Percentiles rank a stretch among this genome's conserved stretches.
These are phyloP conservation scores for Tolypocladium album DNA, from an alignment of 2,329 filamentous ascomycete genomes.

Conservation along the genomic window DNA sequence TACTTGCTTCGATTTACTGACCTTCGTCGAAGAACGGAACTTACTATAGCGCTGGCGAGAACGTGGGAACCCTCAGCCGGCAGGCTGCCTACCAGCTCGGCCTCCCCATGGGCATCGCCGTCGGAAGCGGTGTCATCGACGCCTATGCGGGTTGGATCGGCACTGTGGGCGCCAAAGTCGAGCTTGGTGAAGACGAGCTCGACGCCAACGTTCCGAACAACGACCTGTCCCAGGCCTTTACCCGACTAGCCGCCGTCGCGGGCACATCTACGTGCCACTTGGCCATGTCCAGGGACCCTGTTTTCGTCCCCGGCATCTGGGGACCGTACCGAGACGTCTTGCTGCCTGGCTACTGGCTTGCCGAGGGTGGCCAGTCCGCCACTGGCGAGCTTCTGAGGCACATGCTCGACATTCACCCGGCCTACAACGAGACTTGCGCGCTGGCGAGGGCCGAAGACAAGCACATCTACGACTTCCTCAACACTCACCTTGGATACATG, in stretches of 20 bases:
- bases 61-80: constrained; percentile 75
- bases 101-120: constrained; percentile 74
- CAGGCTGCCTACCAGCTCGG: constrained; percentile 77
- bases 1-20: neutral
- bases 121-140: constrained; percentile 95
- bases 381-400: constrained; percentile 92
- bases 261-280: constrained; percentile 96
- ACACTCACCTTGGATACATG: constrained; percentile 73
- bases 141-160: constrained; percentile 98
- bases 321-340: constrained; percentile 93
- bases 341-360: constrained; percentile 89
- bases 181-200: constrained; percentile 55
- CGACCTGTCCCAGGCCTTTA: constrained; percentile 87
- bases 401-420: constrained; percentile 89
- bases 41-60: constrained; percentile 84
- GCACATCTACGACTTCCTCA: constrained; percentile 93
- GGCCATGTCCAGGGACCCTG: constrained; percentile 84
- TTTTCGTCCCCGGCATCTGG: constrained; percentile 95
- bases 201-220: constrained; percentile 61
- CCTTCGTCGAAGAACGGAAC: constrained; percentile 61
- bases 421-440: constrained; percentile 69
- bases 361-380: constrained; percentile 91
- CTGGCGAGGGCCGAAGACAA: constrained; percentile 72
- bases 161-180: constrained; percentile 93
- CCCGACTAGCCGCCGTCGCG: constrained; percentile 83